Base-by-base conservation (phyloP, 139 green algal species). In the Chlorella sp. region DNA sequence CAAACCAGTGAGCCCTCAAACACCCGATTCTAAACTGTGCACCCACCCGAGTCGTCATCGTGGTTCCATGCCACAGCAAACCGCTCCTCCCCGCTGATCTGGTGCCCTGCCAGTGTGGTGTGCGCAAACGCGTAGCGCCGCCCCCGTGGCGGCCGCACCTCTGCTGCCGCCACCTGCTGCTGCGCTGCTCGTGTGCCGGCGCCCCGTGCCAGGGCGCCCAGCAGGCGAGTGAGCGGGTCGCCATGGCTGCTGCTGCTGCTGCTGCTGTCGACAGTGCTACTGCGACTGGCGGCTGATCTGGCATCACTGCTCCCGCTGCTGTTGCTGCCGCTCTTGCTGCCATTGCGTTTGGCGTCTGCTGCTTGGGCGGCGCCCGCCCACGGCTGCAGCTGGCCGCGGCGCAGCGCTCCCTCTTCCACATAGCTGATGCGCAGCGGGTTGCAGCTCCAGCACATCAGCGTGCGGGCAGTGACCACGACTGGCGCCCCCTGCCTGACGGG, bases 51-150 rank as follows among this genome's bases (percentile, higher is more conserved):
- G n/a, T 84, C 80, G 64, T 84, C 80, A 3, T 86, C 69, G 1
- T 60, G 34, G 62, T 89, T 81, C 86, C 82, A 87, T 34, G 62
- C 46, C 60, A 90, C 82, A 36, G 48, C 30, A 68, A 90, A 90
- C 1, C 70, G 46, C 81, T 90, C 86, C 76, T 90, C 86, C 32
- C 86, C 86, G 30, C 40, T 54, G 14, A 90, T 85, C 54, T 83
- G 78, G 81, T 90, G 86, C 36, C 86, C 86, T 44, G 26, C 20
- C 69, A 90, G 74, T 13, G 86, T 90, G 48, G 80, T 85, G 82
- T 87, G 82, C 32, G 38, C 81, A 85, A 83, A 90, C 3, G 64
- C 56, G 51, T 67, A 77, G 48, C 82, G 80, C 46, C 76, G 67
- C 14, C 46, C 44, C 40, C 64, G 64, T 13, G 77, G 77, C 40